Evolutionary conservation across 768 basidiomycete genomes (phyloP).

Genomic region (Termitomyces sp.): DNA sequence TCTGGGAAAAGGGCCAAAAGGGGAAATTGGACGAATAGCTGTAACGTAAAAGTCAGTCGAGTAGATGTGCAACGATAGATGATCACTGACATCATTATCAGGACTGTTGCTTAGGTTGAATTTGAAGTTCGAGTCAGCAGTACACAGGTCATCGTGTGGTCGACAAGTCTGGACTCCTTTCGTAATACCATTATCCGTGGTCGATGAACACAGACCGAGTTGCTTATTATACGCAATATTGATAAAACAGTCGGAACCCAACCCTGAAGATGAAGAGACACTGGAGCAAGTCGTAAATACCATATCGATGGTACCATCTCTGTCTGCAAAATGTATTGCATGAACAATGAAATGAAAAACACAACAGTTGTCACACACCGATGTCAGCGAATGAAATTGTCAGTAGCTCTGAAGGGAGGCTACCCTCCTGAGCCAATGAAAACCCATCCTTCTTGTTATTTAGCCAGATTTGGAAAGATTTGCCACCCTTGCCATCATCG

Average conservation of each 20-base stretch:
- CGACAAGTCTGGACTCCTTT: conserved; percentile 62
- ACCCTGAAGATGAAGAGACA: conserved; percentile 63
- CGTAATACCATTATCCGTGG: conserved; percentile 45
- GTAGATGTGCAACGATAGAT: background rate
- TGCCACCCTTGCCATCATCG: conserved; percentile 51
- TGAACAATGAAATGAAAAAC: background rate
- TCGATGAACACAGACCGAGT: conserved; percentile 69
- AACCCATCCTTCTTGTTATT: conserved; percentile 82
- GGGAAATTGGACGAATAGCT: conserved; percentile 70
- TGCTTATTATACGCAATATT: conserved; percentile 95
- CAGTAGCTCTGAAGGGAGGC: conserved; percentile 74
- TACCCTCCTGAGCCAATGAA: conserved; percentile 58
- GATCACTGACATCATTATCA: conserved; percentile 46
- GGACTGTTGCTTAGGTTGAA: conserved; percentile 59
- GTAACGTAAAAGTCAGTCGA: background rate
- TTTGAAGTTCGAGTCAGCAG: conserved; percentile 72
- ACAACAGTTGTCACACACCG: conserved; percentile 42
- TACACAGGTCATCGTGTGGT: conserved; percentile 76
- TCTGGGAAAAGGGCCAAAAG: conserved; percentile 56
- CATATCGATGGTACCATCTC: conserved; percentile 96
- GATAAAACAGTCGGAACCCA: conserved; percentile 75
- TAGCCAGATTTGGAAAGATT: conserved; percentile 88
- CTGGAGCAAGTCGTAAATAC: conserved; percentile 81
- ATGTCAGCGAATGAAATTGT: conserved; percentile 88
- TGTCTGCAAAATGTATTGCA: conserved; percentile 44